Conservation (phyloP, 768 basidiomycete genomes). For the Gloeopeniophorella convolvens region DNA sequence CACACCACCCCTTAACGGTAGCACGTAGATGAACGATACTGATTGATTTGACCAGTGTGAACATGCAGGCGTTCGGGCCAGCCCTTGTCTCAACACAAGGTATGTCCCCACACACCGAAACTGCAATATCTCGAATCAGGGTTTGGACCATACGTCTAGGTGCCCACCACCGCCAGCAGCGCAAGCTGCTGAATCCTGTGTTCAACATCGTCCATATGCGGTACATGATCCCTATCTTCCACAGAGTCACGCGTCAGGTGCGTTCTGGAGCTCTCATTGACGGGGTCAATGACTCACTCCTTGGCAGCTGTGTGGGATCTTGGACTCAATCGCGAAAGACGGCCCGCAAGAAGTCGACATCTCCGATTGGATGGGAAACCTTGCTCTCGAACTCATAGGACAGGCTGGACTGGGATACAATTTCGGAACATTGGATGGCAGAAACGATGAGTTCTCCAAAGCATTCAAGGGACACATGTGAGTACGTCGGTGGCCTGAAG, state of each 20-base stretch:
- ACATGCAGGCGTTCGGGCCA: constrained; percentile 7
- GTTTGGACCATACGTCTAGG: not conserved
- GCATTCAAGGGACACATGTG: constrained; percentile 23
- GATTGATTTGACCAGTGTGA: not conserved
- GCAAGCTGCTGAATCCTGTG: too few relatives aligned
- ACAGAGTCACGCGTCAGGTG: constrained; percentile 14
- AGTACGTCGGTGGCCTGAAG: not conserved
- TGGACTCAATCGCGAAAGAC: constrained; percentile 25
- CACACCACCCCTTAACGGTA: constrained; percentile 5
- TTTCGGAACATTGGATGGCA: constrained; percentile 11
- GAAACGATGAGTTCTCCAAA: constrained; percentile 18
- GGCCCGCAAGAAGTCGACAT: constrained; percentile 28
- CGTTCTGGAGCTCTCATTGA: constrained; percentile 18
- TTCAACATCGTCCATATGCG: constrained; percentile 20
- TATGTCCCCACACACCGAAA: not conserved
- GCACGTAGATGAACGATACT: not conserved
- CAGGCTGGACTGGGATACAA: constrained; percentile 16
- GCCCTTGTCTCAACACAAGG: constrained; percentile 2
- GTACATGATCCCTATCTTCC: constrained; percentile 19
- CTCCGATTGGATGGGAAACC: constrained; percentile 4
- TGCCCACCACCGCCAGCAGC: constrained; percentile 21
- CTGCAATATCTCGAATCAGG: not conserved
- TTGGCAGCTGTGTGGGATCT: constrained; percentile 28
- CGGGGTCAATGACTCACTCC: constrained; percentile 36
- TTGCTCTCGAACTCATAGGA: constrained; percentile 15